Base-by-base conservation (phyloP, 768 basidiomycete species). In the Mycena floridula region DNA sequence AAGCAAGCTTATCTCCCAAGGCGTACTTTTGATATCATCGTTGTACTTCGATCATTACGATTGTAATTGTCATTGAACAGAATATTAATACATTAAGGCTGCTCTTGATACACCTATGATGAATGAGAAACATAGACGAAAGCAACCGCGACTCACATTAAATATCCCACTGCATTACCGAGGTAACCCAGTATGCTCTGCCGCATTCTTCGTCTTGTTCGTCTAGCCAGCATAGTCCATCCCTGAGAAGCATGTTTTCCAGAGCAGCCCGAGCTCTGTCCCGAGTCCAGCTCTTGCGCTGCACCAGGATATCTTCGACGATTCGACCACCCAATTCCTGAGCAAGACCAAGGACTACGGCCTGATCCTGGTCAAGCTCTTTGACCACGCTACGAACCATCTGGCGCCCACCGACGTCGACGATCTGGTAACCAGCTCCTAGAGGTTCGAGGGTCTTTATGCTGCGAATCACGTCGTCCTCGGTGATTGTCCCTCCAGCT, bases 151-250 rank as follows among this genome's bases (percentile, higher is more conserved):
- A n/a, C n/a, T n/a, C n/a, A 7, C 15, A 38, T 62, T 60, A 85
- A 43, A 76, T 66, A 47, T 89, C 85, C 89, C 90, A 96, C 46
- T 76, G 75, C 76, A 95, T 87, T 3, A 85, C 85, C 11, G 88
- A 89, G 1, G 86, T 85, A 9, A 95, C 73, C 92, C 92, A 97
- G 59, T 91, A 95, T 20, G 81, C 78, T 46, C 73, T 71, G 23
- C 81, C 79, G 24, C 66, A 69, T 13, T 58, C 59, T 52, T 81
- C 79, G 43, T 87, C 89, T 62, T 96, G 92, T 21, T 89, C 84
- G 56, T 99, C 96, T 24, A 98, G 58, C 96, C 96, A 99, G 47
- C 90, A 94, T 21, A 95, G 67, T 1, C 94, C 95, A 50, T 98
- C 93, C 22, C 85, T 73, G 49, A 90, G 71, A 12, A 94, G 74